Percentiles rank a stretch among this genome's conserved stretches.
Evolutionary conservation across 2,329 filamentous ascomycete genomes (phyloP).

Genomic region (Eutypella sp.): DNA sequence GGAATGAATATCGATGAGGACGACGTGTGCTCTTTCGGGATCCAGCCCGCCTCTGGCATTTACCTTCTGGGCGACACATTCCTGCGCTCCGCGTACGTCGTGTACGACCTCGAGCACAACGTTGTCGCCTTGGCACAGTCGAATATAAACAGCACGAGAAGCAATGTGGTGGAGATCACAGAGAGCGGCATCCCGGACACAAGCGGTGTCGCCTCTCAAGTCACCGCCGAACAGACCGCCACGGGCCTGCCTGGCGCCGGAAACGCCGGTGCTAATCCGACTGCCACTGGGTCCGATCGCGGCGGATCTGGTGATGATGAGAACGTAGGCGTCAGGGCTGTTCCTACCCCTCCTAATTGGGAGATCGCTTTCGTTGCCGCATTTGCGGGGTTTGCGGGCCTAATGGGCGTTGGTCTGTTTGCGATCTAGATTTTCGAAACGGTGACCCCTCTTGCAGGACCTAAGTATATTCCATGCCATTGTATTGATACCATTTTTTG

Average conservation of each 20-base stretch:
- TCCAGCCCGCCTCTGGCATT: slow-evolving; percentile 35
- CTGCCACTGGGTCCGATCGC: slow-evolving; percentile 8
- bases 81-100: slow-evolving; percentile 46
- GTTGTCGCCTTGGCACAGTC: slow-evolving; percentile 49
- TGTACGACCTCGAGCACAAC: slow-evolving; percentile 48
- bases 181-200: slow-evolving; percentile 35
- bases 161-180: slow-evolving; percentile 42
- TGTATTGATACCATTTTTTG: too few species aligned
- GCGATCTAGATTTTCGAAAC: too few species aligned
- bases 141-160: slow-evolving; percentile 41
- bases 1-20: too few species aligned
- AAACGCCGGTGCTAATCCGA: slow-evolving; percentile 3
- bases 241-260: slow-evolving; percentile 11
- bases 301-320: slow-evolving; percentile 4
- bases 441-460: too few species aligned
- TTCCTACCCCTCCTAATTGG: slow-evolving; percentile 16
- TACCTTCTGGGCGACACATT: slow-evolving; percentile 45
- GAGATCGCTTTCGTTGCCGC: slow-evolving; percentile 14
- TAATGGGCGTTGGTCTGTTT: slow-evolving; percentile 22
- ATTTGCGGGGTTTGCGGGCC: slow-evolving; percentile 17
- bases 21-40: slow-evolving; percentile 49
- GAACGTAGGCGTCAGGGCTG: slow-evolving; percentile 13
- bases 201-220: slow-evolving; percentile 38
- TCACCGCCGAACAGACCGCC: slow-evolving; percentile 15
- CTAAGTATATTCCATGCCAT: too few species aligned